A percentile compares a stretch with the other conserved stretches of the same genome.
Evolutionary conservation across 805 yeast species (phyloP).

Genomic region (Monosporozyma aquatica): DNA sequence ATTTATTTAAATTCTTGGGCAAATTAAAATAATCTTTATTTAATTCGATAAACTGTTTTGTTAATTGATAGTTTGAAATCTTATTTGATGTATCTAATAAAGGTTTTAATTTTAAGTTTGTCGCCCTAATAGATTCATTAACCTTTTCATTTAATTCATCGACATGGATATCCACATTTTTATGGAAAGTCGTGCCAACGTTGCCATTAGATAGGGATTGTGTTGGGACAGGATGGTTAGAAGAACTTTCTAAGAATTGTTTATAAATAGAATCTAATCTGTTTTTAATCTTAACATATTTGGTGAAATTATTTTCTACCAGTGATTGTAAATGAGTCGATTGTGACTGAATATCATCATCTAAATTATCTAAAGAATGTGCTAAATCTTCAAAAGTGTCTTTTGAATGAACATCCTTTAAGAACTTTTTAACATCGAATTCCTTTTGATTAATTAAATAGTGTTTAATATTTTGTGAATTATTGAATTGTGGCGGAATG

Average conservation of each 20-base stretch:
- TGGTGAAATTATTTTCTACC: conserved; percentile 51
- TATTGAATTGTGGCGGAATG: not conserved
- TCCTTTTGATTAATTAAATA: conserved; percentile 47
- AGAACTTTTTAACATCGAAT: conserved; percentile 48
- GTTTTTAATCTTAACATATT: conserved; percentile 57
- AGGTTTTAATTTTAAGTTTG: conserved; percentile 50
- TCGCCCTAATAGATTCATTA: conserved; percentile 42
- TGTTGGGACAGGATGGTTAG: conserved; percentile 14
- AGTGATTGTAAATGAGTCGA: conserved; percentile 41
- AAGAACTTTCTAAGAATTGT: conserved; percentile 34
- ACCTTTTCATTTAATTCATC: conserved; percentile 34
- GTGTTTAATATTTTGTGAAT: conserved; percentile 21
- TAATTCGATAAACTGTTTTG: conserved; percentile 43
- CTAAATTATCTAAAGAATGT: conserved; percentile 40
- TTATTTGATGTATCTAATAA: conserved; percentile 42
- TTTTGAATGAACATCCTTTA: conserved; percentile 46
- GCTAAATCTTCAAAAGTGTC: conserved; percentile 45
- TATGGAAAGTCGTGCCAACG: conserved; percentile 20
- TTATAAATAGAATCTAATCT: conserved; percentile 50
- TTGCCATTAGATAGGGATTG: no score
- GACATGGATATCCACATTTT: conserved; percentile 24
- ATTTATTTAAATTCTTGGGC: conserved; percentile 39
- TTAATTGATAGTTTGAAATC: conserved; percentile 40
- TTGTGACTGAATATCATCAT: conserved; percentile 40
- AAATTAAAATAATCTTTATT: conserved; percentile 48